Evolutionary conservation across 352 stramenopile species (phyloP).

Genomic region (Globisporangium mamillatum): DNA sequence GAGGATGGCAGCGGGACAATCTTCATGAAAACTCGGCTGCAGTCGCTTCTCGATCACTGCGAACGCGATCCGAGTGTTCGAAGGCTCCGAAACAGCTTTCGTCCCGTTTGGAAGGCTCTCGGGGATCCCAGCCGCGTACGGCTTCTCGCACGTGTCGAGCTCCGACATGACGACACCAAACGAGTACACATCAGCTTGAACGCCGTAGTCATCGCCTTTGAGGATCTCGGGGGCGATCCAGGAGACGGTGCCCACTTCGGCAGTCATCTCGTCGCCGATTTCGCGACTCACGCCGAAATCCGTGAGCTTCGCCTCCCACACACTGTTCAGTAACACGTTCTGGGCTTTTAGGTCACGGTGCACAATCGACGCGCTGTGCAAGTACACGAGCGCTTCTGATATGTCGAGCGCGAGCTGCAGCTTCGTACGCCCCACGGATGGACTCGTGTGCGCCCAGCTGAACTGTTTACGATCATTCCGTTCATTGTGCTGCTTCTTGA

Average conservation of each 20-base stretch:
- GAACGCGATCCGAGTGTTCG: slow-evolving; percentile 41
- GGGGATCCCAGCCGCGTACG: slow-evolving; percentile 31
- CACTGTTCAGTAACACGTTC: slow-evolving; percentile 50
- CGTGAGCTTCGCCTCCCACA: slow-evolving; percentile 23
- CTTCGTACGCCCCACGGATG: slow-evolving; percentile 10
- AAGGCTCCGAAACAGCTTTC: slow-evolving; percentile 20
- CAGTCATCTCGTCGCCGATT: slow-evolving; percentile 35
- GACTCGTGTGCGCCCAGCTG: slow-evolving; percentile 22
- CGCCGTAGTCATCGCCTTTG: slow-evolving; percentile 40
- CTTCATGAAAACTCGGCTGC: slow-evolving; percentile 32
- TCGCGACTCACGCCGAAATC: slow-evolving; percentile 37
- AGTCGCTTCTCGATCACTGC: slow-evolving; percentile 40
- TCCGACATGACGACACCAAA: slow-evolving; percentile 54
- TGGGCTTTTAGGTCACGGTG: slow-evolving; percentile 60
- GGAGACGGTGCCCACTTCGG: slow-evolving; percentile 47
- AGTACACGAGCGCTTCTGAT: slow-evolving; percentile 27
- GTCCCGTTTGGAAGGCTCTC: slow-evolving; percentile 1
- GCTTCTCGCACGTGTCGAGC: slow-evolving; percentile 44
- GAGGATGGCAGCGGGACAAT: slow-evolving; percentile 31
- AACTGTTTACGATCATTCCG: slow-evolving; percentile 27
- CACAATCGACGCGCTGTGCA: slow-evolving; percentile 37
- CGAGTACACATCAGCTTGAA: slow-evolving; percentile 56
- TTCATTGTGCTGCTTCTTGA: slow-evolving; percentile 14
- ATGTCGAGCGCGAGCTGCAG: slow-evolving; percentile 25
- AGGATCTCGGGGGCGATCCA: slow-evolving; percentile 63